Evolutionary conservation across 2,329 filamentous ascomycete species (phyloP).

Genomic region (Coccinonectria pachysandricola): DNA sequence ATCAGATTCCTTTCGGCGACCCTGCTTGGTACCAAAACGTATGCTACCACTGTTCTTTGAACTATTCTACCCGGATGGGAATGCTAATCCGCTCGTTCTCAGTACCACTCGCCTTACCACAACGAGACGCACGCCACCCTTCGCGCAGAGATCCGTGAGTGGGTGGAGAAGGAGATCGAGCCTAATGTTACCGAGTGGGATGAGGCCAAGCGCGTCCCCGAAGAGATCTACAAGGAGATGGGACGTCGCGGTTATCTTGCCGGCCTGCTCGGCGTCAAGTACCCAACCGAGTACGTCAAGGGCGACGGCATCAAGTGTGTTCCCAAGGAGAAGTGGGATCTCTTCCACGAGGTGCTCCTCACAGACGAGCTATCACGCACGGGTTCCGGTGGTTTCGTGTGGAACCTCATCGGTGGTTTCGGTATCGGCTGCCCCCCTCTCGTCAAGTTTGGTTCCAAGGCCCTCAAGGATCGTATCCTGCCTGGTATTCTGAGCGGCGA

Average conservation of each 20-base stretch:
- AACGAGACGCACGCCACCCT: constrained; percentile 90
- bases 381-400: constrained; percentile 86
- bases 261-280: constrained; percentile 79
- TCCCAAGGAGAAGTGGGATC: constrained; percentile 82
- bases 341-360: constrained; percentile 94
- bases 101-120: constrained; percentile 96
- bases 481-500: constrained; percentile 83
- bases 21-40: constrained; percentile 92
- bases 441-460: constrained; percentile 82
- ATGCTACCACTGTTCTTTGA: no score
- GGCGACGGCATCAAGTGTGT: constrained; percentile 64
- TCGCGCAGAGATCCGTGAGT: constrained; percentile 81
- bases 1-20: constrained; percentile 82
- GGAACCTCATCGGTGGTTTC: constrained; percentile 95
- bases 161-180: constrained; percentile 83
- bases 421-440: constrained; percentile 89
- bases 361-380: constrained; percentile 88
- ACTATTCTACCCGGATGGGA: no score
- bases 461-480: constrained; percentile 75
- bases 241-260: constrained; percentile 85
- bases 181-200: constrained; percentile 95
- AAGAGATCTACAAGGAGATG: constrained; percentile 89
- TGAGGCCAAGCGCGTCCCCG: constrained; percentile 82
- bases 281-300: constrained; percentile 67
- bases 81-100: constrained; percentile 7